Base-by-base conservation (phyloP, 352 stramenopile species). In the Aphanomyces cochlioides region DNA sequence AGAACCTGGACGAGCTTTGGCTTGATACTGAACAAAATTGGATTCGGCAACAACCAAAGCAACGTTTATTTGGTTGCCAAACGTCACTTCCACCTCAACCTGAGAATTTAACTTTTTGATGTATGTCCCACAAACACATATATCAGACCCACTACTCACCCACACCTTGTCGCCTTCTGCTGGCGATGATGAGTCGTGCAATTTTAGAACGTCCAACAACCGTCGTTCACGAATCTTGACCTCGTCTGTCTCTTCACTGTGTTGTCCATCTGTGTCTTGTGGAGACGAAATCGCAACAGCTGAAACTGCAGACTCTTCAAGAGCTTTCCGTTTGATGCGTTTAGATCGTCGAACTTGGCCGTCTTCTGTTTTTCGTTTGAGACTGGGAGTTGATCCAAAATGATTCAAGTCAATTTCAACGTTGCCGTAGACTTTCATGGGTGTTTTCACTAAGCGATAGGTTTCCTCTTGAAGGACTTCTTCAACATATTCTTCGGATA, bases 401-500 rank as follows among this genome's bases (percentile, higher is more conserved):
- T 82, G 39, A 17, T 74, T 60, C 34, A 88, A 71, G 54, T 90
- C 73, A 7, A 92, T 38, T 5, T 73, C 54, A 47, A 89, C 43
- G 0, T 78, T 58, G 15, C 80, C 70, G 56, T 83, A 89, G 7
- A 92, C 83, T 3, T 82, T 74, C 8, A 92, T 73, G 4, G 60
- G 74, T 41, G 58, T 66, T 45, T 67, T 73, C 5, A 79, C 69
- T 4, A 93, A 67, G 50, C 87, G 90, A 74, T 81, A 93, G 67
- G 90, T 82, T 5, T 83, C 86, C 57, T 95, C 87, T 64, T 95
- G 87, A 34, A 95, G 73, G 40, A 92, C 80, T 65, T 88, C 77
- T 59, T 95, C 87, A 17, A 75, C 40, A 7, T 82, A 37, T 10
- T 91, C 83, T 28, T 85, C 76, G 0, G 77, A 66, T 5, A n/a